Evolutionary conservation across 78 protist species (phyloP).

Genomic region (Dictyostelium intermedium): DNA sequence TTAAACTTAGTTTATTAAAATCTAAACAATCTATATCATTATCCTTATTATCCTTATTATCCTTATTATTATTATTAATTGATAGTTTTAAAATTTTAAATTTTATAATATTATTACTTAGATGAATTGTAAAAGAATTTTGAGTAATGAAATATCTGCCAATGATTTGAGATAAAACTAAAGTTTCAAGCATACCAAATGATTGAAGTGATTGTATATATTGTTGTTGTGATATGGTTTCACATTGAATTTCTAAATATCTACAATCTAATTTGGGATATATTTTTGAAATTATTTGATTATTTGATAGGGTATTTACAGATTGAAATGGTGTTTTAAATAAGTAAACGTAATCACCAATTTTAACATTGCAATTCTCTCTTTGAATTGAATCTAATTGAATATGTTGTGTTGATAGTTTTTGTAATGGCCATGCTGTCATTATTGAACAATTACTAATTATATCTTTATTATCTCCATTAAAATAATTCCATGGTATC

Average conservation of each 20-base stretch:
- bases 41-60: background rate
- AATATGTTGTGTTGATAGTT: conserved; percentile 9
- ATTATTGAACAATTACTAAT: background rate
- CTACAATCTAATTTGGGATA: conserved; percentile 23
- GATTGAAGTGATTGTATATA: conserved; percentile 14
- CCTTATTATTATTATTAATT: background rate
- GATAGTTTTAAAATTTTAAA: conserved; percentile 20
- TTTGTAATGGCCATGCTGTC: conserved; percentile 54
- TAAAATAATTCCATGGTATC: conserved; percentile 27
- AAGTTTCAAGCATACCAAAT: conserved; percentile 15
- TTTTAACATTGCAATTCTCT: conserved; percentile 27
- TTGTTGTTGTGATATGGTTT: background rate
- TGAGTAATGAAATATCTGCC: conserved; percentile 1
- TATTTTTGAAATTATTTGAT: background rate
- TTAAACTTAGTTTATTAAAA: background rate
- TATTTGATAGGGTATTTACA: background rate
- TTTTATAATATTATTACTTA: conserved; percentile 25
- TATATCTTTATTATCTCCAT: background rate
- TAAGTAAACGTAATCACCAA: conserved; percentile 22
- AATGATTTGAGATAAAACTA: conserved; percentile 26
- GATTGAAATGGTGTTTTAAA: conserved; percentile 29
- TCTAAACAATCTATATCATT: background rate
- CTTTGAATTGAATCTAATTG: conserved; percentile 25
- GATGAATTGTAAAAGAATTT: background rate
- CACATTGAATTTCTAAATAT: background rate